phyloP scores from a whole-genome alignment of 495 filamentous ascomycete genomes.

The Hyaloscypha bicolor region DNA sequence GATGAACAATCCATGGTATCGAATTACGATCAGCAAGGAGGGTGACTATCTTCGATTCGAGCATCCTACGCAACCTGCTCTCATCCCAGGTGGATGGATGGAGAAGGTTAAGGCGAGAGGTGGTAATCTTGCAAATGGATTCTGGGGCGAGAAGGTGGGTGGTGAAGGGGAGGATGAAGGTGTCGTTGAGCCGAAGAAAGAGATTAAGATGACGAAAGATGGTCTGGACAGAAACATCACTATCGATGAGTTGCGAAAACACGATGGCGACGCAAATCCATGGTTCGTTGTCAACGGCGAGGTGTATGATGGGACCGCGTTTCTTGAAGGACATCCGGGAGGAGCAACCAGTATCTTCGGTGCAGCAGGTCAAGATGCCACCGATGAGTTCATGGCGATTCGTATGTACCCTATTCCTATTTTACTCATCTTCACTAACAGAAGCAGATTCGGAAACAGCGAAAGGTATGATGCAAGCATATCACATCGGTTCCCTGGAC shows the following conservation, averaged over 20 bases:
- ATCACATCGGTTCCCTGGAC: conserved; percentile 83
- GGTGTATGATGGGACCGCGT: conserved; percentile 87
- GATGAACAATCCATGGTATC: conserved; percentile 99
- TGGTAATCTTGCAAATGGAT: conserved; percentile 77
- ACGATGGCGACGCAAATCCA: conserved; percentile 66
- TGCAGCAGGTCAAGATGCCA: conserved; percentile 82
- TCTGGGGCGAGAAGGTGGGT: conserved; percentile 75
- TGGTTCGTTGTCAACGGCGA: conserved; percentile 95
- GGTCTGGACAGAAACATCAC: conserved; percentile 63
- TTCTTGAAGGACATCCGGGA: conserved; percentile 85
- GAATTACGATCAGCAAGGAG: conserved; percentile 78
- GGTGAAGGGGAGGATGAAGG: conserved; percentile 53
- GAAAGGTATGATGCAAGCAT: conserved; percentile 86
- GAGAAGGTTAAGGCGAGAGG: conserved; percentile 88
- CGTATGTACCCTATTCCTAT: conserved; percentile 60
- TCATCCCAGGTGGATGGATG: conserved; percentile 92
- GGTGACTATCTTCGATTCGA: conserved; percentile 73
- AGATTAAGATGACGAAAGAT: conserved; percentile 82
- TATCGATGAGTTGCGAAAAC: conserved; percentile 71
- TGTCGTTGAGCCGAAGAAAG: conserved; percentile 49
- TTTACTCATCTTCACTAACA: conserved; percentile 2
- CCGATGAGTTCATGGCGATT: conserved; percentile 93
- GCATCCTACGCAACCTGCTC: conserved; percentile 83
- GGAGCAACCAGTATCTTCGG: conserved; percentile 86
- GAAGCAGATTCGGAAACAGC: conserved; percentile 83